Conservation (phyloP, 352 stramenopile species). For the Globisporangium canariense region DNA sequence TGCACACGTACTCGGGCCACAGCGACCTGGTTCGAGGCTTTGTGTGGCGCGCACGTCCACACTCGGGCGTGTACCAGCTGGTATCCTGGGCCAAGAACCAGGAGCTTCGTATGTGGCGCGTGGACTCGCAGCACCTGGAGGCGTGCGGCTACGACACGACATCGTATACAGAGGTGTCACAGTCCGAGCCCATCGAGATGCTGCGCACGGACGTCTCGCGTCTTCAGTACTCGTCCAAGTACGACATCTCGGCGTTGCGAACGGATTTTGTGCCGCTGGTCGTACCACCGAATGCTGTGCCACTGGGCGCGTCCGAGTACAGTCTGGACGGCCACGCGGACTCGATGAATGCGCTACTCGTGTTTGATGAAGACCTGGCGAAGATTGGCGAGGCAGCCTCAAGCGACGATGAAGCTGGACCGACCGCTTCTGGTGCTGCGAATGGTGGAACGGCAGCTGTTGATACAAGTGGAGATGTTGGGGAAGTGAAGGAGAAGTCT, state of each 20-base stretch:
- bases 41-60: conserved; percentile 50
- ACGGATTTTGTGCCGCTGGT: conserved; percentile 73
- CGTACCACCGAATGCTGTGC: conserved; percentile 54
- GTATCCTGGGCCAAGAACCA: conserved; percentile 84
- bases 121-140: conserved; percentile 61
- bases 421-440: background rate
- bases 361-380: conserved; percentile 70
- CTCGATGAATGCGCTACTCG: conserved; percentile 47
- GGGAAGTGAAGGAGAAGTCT: conserved; percentile 1
- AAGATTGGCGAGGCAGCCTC: conserved; percentile 33
- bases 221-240: conserved; percentile 44
- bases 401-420: conserved; percentile 18
- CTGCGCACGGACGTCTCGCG: conserved; percentile 29
- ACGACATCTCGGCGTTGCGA: conserved; percentile 68
- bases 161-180: conserved; percentile 24
- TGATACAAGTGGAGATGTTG: background rate
- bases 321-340: conserved; percentile 42
- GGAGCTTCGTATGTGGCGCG: conserved; percentile 66
- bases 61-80: conserved; percentile 52
- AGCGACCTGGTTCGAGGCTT: conserved; percentile 62
- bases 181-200: conserved; percentile 9
- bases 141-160: conserved; percentile 55
- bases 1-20: conserved; percentile 64
- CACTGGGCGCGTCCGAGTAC: conserved; percentile 63
- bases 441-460: background rate